Evolutionary conservation across 2,329 filamentous ascomycete species (phyloP), one percentile per base, ranked within the genome.

Genomic region (Penicillium sp.): DNA sequence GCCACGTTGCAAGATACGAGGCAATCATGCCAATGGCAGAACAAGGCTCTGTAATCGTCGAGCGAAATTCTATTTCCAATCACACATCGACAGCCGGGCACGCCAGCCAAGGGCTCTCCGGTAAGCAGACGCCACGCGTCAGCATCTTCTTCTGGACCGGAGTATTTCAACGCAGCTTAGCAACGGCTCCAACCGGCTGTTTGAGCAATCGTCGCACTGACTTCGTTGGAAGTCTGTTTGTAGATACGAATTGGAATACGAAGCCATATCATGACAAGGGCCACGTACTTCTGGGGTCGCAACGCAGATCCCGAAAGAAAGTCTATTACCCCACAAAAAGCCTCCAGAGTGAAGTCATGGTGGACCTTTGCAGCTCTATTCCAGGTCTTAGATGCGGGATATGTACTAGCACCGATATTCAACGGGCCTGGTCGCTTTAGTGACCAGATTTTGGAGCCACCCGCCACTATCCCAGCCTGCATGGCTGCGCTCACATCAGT

Each of bases 181-280:
- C 26, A 21, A 44, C 58, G 58, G 56, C 24, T 55, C 57, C 15
- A 5, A 13, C 36, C 56, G 56, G 57, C 15, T 26, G 24, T 8
- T 26, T 13, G 4, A 29, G 8, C 16, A 4, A 7, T 12, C 38
- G 12, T 10, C 2, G 15, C 13, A 16, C 26, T 3, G 6, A 26
- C 23, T n/a, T 24, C 39, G 8, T 18, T 21, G 3, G 8, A 16
- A 16, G 15, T 36, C 6, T 16, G 15, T n/a, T 36, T 8, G n/a
- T 9, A 18, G 1, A 6, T 10, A 13, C 38, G 23, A 24, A n/a
- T 41, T 7, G 18, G 23, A 41, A 26, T 13, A 26, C 12, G 1
- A 21, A 7, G 39, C 13, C 9, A 42, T 24, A 4, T 24, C 39
- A 42, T 23, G 4, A n/a, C 13, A 21, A 8, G 16, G 16, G 34